Evolutionary conservation across 1,139 yeast genomes (phyloP).

Genomic region (Wickerhamomyces sp.): DNA sequence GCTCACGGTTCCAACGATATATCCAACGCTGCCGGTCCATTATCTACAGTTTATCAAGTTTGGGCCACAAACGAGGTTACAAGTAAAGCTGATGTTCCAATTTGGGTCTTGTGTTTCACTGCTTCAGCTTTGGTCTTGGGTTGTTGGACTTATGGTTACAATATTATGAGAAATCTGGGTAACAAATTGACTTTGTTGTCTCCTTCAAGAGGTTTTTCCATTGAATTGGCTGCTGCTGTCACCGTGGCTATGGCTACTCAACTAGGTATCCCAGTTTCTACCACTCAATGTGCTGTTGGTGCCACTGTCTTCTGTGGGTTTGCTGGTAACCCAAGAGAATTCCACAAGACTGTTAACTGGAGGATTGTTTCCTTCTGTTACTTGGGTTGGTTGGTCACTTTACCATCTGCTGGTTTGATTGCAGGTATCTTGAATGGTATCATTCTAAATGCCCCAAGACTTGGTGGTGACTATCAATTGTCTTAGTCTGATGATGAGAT

Average conservation of each 20-base stretch:
- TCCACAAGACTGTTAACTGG: constrained; percentile 61
- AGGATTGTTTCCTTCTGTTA: constrained; percentile 72
- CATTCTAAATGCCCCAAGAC: constrained; percentile 57
- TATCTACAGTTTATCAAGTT: constrained; percentile 57
- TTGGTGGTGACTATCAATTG: constrained; percentile 10
- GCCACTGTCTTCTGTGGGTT: constrained; percentile 74
- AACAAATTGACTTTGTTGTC: constrained; percentile 72
- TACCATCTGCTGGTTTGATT: constrained; percentile 69
- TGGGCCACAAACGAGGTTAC: constrained; percentile 51
- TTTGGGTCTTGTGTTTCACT: constrained; percentile 68
- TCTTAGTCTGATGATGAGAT: background rate
- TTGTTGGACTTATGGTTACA: constrained; percentile 68
- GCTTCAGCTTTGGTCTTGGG: constrained; percentile 68
- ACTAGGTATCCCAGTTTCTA: constrained; percentile 65
- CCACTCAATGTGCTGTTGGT: constrained; percentile 80
- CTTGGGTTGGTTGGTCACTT: constrained; percentile 66
- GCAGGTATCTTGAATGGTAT: constrained; percentile 67
- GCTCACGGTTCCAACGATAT: constrained; percentile 84
- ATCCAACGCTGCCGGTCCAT: constrained; percentile 75
- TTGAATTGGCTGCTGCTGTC: constrained; percentile 75
- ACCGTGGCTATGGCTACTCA: constrained; percentile 76
- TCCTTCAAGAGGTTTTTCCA: constrained; percentile 75
- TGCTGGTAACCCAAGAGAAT: constrained; percentile 5
- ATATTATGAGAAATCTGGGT: constrained; percentile 67
- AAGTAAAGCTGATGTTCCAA: constrained; percentile 54